Evolutionary conservation across 345 rosid species (phyloP).

Genomic region (Acer campestre): DNA sequence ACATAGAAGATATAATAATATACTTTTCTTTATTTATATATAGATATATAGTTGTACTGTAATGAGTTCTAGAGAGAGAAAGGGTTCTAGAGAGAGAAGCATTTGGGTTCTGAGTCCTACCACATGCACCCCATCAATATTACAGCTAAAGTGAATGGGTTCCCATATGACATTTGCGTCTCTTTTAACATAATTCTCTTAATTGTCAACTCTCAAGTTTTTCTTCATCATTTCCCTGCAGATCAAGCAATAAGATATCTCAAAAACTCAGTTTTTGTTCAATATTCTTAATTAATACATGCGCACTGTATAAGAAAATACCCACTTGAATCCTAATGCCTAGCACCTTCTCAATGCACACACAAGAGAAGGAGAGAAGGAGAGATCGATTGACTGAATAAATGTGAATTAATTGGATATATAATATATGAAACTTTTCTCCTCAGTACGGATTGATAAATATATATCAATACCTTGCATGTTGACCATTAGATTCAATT

Average conservation of each 20-base stretch:
- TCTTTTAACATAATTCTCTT: not conserved
- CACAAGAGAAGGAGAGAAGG: not conserved
- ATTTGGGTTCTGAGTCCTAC: constrained; percentile 2
- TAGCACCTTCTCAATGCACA: not conserved
- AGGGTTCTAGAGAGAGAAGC: constrained; percentile 15
- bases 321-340: constrained; percentile 11
- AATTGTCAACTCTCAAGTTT: constrained; percentile 19
- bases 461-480: too few relatives aligned
- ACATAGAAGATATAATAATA: not conserved
- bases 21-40: not conserved
- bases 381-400: not conserved
- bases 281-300: not conserved
- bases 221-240: constrained; percentile 15
- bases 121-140: constrained; percentile 47
- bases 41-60: not conserved
- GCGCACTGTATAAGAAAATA: not conserved
- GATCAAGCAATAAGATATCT: not conserved
- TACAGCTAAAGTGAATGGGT: constrained; percentile 52
- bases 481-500: too few relatives aligned
- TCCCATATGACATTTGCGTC: constrained; percentile 35
- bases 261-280: not conserved
- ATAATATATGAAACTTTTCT: too few relatives aligned
- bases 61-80: constrained; percentile 9
- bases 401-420: too few relatives aligned
- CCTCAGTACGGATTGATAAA: too few relatives aligned